Conservation (phyloP, 371 early-diverging fungal species). For the Rhizomucor miehei region DNA sequence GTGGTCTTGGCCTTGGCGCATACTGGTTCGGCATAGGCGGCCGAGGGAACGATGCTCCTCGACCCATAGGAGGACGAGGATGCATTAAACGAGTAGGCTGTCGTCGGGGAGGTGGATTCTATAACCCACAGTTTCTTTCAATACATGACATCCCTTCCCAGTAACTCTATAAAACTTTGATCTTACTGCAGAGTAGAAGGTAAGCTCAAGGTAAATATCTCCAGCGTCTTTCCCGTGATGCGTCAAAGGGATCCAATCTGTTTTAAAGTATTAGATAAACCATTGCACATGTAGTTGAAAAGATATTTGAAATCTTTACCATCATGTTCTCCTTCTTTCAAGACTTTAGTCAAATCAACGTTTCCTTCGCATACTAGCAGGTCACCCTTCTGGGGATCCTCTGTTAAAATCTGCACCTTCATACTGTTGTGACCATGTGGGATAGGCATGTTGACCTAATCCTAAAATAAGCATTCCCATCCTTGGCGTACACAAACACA, state of each 20-base stretch:
- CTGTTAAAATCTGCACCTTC: conserved; percentile 34
- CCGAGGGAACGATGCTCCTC: conserved; percentile 16
- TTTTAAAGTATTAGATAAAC: background rate
- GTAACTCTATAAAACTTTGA: background rate
- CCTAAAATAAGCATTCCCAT: background rate
- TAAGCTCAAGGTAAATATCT: conserved; percentile 54
- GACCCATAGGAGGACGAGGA: conserved; percentile 15
- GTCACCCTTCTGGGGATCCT: conserved; percentile 14
- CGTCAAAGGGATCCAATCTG: conserved; percentile 55
- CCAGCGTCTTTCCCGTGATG: conserved; percentile 54
- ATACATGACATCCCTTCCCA: conserved; percentile 5
- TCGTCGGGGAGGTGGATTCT: conserved; percentile 41
- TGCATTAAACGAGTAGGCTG: conserved; percentile 35
- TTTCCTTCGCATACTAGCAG: conserved; percentile 39
- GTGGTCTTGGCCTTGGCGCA: conserved; percentile 10
- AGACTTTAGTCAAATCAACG: conserved; percentile 58
- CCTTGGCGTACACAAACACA: background rate
- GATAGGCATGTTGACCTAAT: conserved; percentile 41
- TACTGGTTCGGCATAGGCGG: conserved; percentile 13
- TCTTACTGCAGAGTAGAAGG: conserved; percentile 58
- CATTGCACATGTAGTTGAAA: background rate
- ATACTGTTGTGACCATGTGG: conserved; percentile 35
- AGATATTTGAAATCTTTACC: conserved; percentile 29
- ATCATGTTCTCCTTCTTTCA: conserved; percentile 66
- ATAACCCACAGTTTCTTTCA: background rate